Base-by-base conservation (phyloP, 805 yeast species). In the Candida ulmi region DNA sequence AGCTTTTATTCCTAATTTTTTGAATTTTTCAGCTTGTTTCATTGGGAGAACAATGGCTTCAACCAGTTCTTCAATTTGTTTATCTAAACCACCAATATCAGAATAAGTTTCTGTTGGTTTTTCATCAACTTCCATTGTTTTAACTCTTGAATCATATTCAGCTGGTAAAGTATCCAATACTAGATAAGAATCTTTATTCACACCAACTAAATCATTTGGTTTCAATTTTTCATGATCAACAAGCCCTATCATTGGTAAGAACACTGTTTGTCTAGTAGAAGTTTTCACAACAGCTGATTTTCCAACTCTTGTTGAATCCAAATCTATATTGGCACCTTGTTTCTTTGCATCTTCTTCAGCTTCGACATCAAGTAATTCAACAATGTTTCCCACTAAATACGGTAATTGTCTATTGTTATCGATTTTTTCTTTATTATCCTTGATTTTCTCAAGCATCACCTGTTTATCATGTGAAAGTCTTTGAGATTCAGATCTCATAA, bases 61-160 rank as follows among this genome's bases (percentile, higher is more conserved):
- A 40, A 91, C 96, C 45, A 93, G 73, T 63, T 93, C 99, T 67
- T 93, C 98, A 53, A 93, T 93, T 64, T 93, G 99, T 66, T 93
- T 93, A 64, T 91, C 98, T 53, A 93, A 72, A 11, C 99, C 99
- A 58, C 99, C 99, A 52, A 93, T 95, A 61, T 93, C 99, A 1
- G 95, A 81, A 59, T 93, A 93, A 11, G 96, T 88, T 62, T 93
- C 99, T 2, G 95, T 84, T 43, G 99, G 99, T 60, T 91, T 90
- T 66, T 93, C 99, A 61, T 93, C 99, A 37, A 93, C 99, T 63
- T 93, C 99, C 99, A 93, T 87, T 11, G 98, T 98, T 67, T 93
- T 93, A 38, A 93, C 99, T 54, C 99, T 77, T 40, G 95, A 84
- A 63, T 93, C 99, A 60, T 93, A 93, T 65, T 93, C 99, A 3